phyloP scores from a whole-genome alignment of 208 protist species.

The Crithidia fasciculata region DNA sequence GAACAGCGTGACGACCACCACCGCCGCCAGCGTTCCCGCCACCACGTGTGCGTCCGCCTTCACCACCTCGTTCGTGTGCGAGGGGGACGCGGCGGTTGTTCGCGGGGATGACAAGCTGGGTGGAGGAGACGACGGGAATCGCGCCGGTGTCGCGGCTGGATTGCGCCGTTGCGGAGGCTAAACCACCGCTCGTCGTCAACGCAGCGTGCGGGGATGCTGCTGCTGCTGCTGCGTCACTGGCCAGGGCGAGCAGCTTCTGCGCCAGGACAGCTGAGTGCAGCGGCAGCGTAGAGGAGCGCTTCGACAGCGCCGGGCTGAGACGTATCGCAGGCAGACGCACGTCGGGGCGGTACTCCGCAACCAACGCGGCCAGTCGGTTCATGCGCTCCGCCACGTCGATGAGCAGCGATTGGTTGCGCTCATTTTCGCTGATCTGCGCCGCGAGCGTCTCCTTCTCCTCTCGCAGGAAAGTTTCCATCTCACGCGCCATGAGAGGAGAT shows the following conservation, averaged over 20 bases:
- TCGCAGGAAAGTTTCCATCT: conserved; percentile 41
- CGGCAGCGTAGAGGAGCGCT: conserved; percentile 34
- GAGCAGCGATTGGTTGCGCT: conserved; percentile 32
- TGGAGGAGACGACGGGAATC: conserved; percentile 19
- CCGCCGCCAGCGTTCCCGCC: background rate
- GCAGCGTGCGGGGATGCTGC: background rate
- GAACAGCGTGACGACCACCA: background rate
- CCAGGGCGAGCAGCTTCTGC: conserved; percentile 63
- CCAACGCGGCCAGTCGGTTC: conserved; percentile 35
- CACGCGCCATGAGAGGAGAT: conserved; percentile 40
- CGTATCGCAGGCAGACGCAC: conserved; percentile 38
- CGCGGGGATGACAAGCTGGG: conserved; percentile 39
- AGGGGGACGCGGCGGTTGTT: conserved; percentile 48
- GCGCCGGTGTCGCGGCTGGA: background rate
- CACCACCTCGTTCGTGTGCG: conserved; percentile 7
- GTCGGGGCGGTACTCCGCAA: conserved; percentile 47
- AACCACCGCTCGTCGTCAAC: too few relatives aligned
- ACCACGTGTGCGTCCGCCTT: background rate
- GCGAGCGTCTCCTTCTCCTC: conserved; percentile 44
- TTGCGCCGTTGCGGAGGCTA: background rate
- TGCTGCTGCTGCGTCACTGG: conserved; percentile 32
- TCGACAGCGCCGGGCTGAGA: conserved; percentile 17
- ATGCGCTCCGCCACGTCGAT: conserved; percentile 42
- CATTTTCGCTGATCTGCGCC: conserved; percentile 18
- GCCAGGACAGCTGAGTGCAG: conserved; percentile 42